Evolutionary conservation across 345 rosid genomes (phyloP).

Genomic region (Gossypium anomalum): DNA sequence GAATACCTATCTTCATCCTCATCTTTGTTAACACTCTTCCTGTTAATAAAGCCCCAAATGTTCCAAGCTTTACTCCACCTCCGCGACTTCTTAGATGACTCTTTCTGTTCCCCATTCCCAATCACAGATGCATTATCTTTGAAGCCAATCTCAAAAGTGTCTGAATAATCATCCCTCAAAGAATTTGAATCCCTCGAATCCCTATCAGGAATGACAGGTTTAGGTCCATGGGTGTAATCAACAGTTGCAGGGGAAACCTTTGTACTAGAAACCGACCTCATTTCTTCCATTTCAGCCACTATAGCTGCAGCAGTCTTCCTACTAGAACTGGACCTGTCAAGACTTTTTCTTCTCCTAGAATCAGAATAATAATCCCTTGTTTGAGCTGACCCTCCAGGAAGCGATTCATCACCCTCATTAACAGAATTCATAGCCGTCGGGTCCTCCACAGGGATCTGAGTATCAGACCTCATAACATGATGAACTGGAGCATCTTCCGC

Average conservation of each 20-base stretch:
- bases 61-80: conserved; percentile 88
- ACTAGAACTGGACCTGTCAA: conserved; percentile 72
- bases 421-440: conserved; percentile 31
- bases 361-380: conserved; percentile 86
- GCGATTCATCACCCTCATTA: conserved; percentile 43
- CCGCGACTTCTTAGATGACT: conserved; percentile 49
- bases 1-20: conserved; percentile 75
- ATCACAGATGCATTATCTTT: conserved; percentile 49
- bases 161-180: conserved; percentile 68
- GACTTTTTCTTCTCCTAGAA: conserved; percentile 82
- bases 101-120: conserved; percentile 55
- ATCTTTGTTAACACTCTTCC: conserved; percentile 55
- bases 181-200: conserved; percentile 64
- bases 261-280: conserved; percentile 56
- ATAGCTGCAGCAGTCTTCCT: conserved; percentile 77
- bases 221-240: conserved; percentile 44
- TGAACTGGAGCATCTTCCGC: conserved; percentile 84
- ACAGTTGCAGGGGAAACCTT: conserved; percentile 66
- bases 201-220: conserved; percentile 35
- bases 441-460: conserved; percentile 77
- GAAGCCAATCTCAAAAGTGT: conserved; percentile 58
- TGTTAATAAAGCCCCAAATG: conserved; percentile 73
- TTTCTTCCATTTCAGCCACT: conserved; percentile 73
- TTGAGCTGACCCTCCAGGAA: conserved; percentile 90
- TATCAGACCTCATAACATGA: conserved; percentile 56